phyloP scores from a whole-genome alignment of 768 basidiomycete genomes.

The Albatrellus ellisii region DNA sequence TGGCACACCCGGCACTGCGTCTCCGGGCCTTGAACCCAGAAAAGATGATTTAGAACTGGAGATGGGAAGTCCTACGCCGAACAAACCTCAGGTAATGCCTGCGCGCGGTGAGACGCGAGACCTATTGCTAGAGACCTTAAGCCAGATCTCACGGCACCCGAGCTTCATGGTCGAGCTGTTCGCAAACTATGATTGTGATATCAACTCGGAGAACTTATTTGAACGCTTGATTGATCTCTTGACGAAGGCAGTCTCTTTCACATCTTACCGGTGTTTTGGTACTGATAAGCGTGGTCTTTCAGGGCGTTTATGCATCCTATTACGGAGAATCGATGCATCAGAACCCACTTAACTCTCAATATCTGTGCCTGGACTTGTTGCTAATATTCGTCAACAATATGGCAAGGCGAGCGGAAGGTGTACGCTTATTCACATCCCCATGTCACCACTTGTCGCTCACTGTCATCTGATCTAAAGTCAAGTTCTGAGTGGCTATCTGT shows the following conservation, averaged over 20 bases:
- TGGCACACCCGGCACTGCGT: conserved; percentile 21
- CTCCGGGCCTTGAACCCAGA: conserved; percentile 28
- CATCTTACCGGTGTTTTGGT: neutral
- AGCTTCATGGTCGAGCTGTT: conserved; percentile 95
- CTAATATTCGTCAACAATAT: conserved; percentile 83
- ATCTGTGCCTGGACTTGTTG: conserved; percentile 78
- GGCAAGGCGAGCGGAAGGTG: conserved; percentile 49
- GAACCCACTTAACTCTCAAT: conserved; percentile 68
- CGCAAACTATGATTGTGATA: conserved; percentile 93
- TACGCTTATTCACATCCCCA: conserved; percentile 11
- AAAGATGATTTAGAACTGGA: conserved; percentile 31
- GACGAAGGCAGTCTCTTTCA: conserved; percentile 47
- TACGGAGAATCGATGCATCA: conserved; percentile 42
- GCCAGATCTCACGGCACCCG: conserved; percentile 66
- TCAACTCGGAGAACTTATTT: conserved; percentile 93
- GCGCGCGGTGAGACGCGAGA: conserved; percentile 83
- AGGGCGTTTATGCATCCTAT: conserved; percentile 74
- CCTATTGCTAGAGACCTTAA: conserved; percentile 78
- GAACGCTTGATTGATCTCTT: conserved; percentile 82
- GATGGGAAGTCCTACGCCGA: conserved; percentile 33
- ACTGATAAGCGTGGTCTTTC: conserved; percentile 7
- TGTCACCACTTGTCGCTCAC: neutral
- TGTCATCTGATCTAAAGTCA: conserved; percentile 14
- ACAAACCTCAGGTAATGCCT: conserved; percentile 26
- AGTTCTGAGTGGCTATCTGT: conserved; percentile 53